phyloP scores from a whole-genome alignment of 495 filamentous ascomycete species.

The Saxophila tyrrhenica region DNA sequence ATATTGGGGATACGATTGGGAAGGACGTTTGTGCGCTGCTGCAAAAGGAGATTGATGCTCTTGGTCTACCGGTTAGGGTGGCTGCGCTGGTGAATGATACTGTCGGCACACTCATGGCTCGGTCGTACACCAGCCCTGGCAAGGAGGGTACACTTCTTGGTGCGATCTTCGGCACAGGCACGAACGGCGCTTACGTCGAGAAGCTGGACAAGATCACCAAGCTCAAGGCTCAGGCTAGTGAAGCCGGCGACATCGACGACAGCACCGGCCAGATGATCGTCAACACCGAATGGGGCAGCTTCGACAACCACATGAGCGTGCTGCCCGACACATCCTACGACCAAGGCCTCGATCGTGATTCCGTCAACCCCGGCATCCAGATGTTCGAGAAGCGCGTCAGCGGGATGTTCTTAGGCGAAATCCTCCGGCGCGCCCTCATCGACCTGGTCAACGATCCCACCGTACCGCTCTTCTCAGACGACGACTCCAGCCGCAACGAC shows the following conservation, averaged over 20 bases:
- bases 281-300: conserved; percentile 97
- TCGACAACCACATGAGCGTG: conserved; percentile 83
- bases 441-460: conserved; percentile 45
- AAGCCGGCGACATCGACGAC: conserved; percentile 48
- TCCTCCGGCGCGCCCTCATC: conserved; percentile 66
- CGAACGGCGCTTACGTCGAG: conserved; percentile 88
- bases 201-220: conserved; percentile 59
- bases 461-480: conserved; percentile 57
- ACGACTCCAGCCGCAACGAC: conserved; percentile 52
- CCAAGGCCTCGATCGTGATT: conserved; percentile 59
- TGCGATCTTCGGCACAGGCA: conserved; percentile 89
- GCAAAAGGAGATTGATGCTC: conserved; percentile 79
- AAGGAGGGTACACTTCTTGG: conserved; percentile 79
- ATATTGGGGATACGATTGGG: conserved; percentile 83
- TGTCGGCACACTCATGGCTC: conserved; percentile 93
- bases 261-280: conserved; percentile 90
- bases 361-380: conserved; percentile 87
- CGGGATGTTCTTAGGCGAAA: conserved; percentile 97
- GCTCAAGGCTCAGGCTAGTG: conserved; percentile 40
- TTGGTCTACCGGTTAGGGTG: conserved; percentile 80
- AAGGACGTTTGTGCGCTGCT: conserved; percentile 88
- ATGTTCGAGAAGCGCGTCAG: conserved; percentile 99
- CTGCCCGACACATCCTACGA: conserved; percentile 83
- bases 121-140: conserved; percentile 84
- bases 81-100: conserved; percentile 96